These are phyloP conservation scores for Obelidium mucronatum DNA, from an alignment of 192 early-diverging fungal species.

Conservation along the genomic window DNA sequence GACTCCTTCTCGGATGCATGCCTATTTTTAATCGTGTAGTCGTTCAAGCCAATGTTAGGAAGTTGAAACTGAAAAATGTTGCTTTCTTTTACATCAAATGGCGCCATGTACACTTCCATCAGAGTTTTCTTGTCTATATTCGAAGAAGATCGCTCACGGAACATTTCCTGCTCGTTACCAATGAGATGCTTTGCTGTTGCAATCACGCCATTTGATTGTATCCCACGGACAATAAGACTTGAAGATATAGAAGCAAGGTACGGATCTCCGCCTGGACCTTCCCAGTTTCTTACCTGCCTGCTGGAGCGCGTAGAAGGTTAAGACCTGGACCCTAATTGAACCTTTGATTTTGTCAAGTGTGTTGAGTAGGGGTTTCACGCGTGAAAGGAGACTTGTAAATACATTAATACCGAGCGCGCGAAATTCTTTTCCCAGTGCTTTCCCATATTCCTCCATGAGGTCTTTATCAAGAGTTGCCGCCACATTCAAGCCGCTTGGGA, in stretches of 20 bases:
- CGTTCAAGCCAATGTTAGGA: neutral
- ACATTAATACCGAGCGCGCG: constrained; percentile 60
- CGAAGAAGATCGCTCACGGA: constrained; percentile 18
- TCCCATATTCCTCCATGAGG: constrained; percentile 55
- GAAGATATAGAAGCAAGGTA: constrained; percentile 48
- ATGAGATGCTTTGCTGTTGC: constrained; percentile 62
- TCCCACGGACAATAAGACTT: constrained; percentile 44
- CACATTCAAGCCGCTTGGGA: constrained; percentile 54
- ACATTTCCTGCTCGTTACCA: constrained; percentile 60
- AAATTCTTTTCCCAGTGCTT: constrained; percentile 61
- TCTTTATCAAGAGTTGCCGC: constrained; percentile 66
- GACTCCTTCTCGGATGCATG: constrained; percentile 55
- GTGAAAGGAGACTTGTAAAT: neutral
- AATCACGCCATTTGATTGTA: constrained; percentile 60
- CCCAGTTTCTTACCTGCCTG: constrained; percentile 46
- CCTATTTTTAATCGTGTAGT: neutral
- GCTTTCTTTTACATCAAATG: constrained; percentile 51
- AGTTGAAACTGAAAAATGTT: neutral
- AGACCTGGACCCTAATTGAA: constrained; percentile 52
- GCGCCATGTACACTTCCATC: constrained; percentile 68
- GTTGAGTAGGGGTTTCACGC: neutral
- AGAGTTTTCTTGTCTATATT: constrained; percentile 61
- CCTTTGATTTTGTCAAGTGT: neutral
- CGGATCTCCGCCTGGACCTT: constrained; percentile 51
- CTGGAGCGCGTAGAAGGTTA: constrained; percentile 49